phyloP scores from a whole-genome alignment of 169 alveolate species.

The Miamiensis avidus region DNA sequence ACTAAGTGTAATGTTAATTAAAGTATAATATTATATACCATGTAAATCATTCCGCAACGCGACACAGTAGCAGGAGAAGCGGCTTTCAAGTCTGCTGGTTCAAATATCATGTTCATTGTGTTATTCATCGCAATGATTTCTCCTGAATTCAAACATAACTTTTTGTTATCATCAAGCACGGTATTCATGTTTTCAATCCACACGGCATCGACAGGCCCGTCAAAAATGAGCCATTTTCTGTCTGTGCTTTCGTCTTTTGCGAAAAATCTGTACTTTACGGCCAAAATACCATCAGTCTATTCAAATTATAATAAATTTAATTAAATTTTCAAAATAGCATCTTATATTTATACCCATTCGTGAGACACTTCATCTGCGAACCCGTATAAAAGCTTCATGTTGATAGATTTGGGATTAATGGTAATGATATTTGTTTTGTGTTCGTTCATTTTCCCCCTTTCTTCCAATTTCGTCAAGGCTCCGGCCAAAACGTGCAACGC shows the following conservation, averaged over 20 bases:
- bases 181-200: constrained; percentile 91
- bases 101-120: constrained; percentile 85
- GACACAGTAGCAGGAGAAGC: constrained; percentile 90
- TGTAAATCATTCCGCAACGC: constrained; percentile 88
- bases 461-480: constrained; percentile 76
- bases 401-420: constrained; percentile 77
- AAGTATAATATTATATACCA: constrained; percentile 47
- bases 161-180: constrained; percentile 85
- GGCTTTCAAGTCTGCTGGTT: constrained; percentile 83
- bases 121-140: constrained; percentile 83
- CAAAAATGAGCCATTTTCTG: constrained; percentile 76
- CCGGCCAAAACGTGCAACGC: constrained; percentile 62
- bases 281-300: constrained; percentile 72
- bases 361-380: constrained; percentile 72
- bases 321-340: constrained; percentile 13
- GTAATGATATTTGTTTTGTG: constrained; percentile 63
- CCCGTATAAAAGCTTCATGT: constrained; percentile 71
- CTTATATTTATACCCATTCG: constrained; percentile 58
- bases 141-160: constrained; percentile 80
- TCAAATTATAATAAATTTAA: not conserved
- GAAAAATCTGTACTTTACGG: constrained; percentile 68
- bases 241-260: constrained; percentile 68
- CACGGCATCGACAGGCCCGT: constrained; percentile 88
- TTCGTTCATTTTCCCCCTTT: constrained; percentile 63
- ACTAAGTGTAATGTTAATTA: not conserved